Evolutionary conservation across 106 monocot species (phyloP), one percentile per base, ranked within the genome.

Genomic region (Allium cepa): DNA sequence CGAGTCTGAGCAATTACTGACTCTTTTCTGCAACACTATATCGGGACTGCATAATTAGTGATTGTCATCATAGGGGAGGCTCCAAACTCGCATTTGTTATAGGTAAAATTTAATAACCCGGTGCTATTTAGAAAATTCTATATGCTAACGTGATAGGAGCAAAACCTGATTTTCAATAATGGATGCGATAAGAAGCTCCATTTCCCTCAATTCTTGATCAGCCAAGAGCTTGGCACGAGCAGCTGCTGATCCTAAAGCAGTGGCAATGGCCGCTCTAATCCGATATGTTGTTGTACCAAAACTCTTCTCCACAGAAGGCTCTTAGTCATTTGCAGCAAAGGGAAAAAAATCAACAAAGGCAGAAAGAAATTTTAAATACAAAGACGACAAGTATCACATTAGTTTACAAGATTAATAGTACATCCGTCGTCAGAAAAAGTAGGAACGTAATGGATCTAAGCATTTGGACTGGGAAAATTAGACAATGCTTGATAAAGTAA

Each of bases 151-250:
- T 36, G 36, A 36, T 36, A 36, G 36, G 36, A 36, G 36, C 36
- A 3, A 7, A 70, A 88, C 91, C 92, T 97, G 92, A 26, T 69
- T 71, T 69, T 89, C 82, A 67, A 88, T 81, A 59, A 97, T 84
- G 26, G 85, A 81, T 48, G 96, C 75, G 79, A 92, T 77, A 8
- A 88, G 78, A 66, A 78, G 79, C 66, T 92, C 88, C 50, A 89
- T 88, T 77, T 97, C 88, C 71, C 80, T 80, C 26, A 88, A 83
- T 71, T 97, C 96, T 47, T 89, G 91, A 60, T 92, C 82, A 17
- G 96, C 92, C 49, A 86, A 62, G 59, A 97, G 75, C 77, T 86
- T 92, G 47, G 96, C 91, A 80, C 78, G 88, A 75, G 92, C 88
- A 65, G 91, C 88, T 16, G 73, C 77, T 64, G 78, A 77, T 14